Conservation (phyloP, 2,329 filamentous ascomycete genomes). For the Colletotrichum tofieldiae region DNA sequence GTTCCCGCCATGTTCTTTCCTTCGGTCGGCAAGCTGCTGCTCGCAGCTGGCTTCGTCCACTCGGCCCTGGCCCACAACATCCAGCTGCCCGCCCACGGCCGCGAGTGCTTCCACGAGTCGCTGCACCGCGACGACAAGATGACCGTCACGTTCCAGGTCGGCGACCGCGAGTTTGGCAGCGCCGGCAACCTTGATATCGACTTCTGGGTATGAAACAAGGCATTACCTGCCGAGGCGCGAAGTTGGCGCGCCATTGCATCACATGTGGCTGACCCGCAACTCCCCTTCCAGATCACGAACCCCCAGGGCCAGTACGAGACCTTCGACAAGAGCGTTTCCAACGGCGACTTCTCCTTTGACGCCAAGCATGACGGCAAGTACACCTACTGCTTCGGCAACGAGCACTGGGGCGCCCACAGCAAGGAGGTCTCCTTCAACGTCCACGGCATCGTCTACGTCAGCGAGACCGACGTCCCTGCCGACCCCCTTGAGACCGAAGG, state of each 20-base stretch:
- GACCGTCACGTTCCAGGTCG: constrained; percentile 98
- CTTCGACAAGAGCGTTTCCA: constrained; percentile 85
- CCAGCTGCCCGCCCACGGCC: constrained; percentile 90
- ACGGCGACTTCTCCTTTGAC: constrained; percentile 93
- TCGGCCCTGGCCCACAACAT: constrained; percentile 92
- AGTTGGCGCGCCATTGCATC: constrained; percentile 3
- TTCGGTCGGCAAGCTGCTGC: constrained; percentile 60
- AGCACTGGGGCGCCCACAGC: constrained; percentile 95
- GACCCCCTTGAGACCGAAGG: constrained; percentile 94
- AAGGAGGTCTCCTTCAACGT: constrained; percentile 99
- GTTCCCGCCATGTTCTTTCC: constrained; percentile 59
- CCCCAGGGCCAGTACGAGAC: constrained; percentile 83
- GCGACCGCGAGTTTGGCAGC: constrained; percentile 94
- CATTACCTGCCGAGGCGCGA: neutral
- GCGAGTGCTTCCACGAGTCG: constrained; percentile 97
- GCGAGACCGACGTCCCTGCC: constrained; percentile 85
- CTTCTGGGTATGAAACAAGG: constrained; percentile 84
- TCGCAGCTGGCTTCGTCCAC: constrained; percentile 63
- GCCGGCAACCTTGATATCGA: constrained; percentile 97
- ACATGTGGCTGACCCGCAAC: constrained; percentile 42
- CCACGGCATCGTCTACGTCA: constrained; percentile 97
- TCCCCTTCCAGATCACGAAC: constrained; percentile 78
- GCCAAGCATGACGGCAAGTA: constrained; percentile 90
- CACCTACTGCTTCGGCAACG: constrained; percentile 99
- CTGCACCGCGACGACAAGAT: constrained; percentile 96